phyloP scores from a whole-genome alignment of 2,329 filamentous ascomycete species.

The Aspergillus pseudoviridinutans region DNA sequence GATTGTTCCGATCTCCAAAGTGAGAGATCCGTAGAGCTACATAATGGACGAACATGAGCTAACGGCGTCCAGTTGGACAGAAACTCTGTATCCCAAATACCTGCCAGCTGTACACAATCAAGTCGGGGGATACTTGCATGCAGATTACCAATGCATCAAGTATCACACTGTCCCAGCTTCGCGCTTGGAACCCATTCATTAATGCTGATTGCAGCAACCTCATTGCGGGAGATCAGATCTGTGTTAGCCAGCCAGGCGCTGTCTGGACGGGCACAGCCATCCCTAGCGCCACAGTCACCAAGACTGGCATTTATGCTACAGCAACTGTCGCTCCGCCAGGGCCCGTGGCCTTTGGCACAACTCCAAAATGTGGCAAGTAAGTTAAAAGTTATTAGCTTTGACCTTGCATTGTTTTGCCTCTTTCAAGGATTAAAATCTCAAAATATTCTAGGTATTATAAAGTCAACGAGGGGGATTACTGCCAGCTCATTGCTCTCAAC shows the following conservation, averaged over 20 bases:
- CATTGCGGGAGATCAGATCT: slow-evolving; percentile 4
- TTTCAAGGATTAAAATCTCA: too few relatives aligned
- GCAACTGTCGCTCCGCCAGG: slow-evolving; percentile 2
- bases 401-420: too few relatives aligned
- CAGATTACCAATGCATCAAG: not conserved
- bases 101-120: slow-evolving; percentile 3
- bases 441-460: slow-evolving; percentile 2
- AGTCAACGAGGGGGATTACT: slow-evolving; percentile 5
- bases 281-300: not conserved
- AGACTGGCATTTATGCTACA: slow-evolving; percentile 4
- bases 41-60: too few relatives aligned
- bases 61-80: not conserved
- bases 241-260: slow-evolving; percentile 1
- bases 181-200: slow-evolving; percentile 7
- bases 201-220: slow-evolving; percentile 9
- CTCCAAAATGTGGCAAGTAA: slow-evolving; percentile 5
- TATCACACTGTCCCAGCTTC: not conserved
- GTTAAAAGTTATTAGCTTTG: too few relatives aligned
- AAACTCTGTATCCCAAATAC: not conserved
- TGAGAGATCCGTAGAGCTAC: not conserved
- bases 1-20: slow-evolving; percentile 5
- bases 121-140: not conserved
- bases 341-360: slow-evolving; percentile 1
- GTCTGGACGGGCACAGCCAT: not conserved
- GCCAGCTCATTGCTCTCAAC: slow-evolving; percentile 5